Conservation (phyloP, 2,329 filamentous ascomycete species). For the Phoma sp. region DNA sequence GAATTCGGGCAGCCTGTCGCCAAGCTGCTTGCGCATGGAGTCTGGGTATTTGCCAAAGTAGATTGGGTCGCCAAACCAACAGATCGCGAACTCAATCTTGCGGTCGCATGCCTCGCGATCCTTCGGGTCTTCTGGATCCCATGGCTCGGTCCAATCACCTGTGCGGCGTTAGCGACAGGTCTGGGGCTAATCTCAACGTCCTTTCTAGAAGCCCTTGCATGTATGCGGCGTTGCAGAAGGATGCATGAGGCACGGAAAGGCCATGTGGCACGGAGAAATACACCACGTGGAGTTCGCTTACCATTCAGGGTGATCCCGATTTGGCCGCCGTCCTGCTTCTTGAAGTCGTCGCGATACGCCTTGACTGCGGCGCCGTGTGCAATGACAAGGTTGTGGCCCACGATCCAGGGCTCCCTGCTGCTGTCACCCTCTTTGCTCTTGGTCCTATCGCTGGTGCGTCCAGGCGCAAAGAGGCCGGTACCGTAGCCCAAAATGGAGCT, state of each 20-base stretch:
- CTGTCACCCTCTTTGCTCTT: slow-evolving; percentile 76
- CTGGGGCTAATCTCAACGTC: neutral
- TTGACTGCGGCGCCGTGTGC: slow-evolving; percentile 83
- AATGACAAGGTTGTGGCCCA: slow-evolving; percentile 79
- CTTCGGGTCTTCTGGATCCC: slow-evolving; percentile 75
- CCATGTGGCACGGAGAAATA: neutral
- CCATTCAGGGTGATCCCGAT: slow-evolving; percentile 90
- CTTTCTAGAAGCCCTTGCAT: slow-evolving; percentile 6
- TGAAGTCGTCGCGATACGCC: slow-evolving; percentile 82
- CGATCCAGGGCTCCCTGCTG: slow-evolving; percentile 79
- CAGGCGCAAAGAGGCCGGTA: slow-evolving; percentile 79
- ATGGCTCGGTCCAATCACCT: slow-evolving; percentile 82
- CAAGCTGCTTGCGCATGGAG: slow-evolving; percentile 82
- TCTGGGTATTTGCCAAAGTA: slow-evolving; percentile 85
- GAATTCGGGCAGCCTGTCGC: slow-evolving; percentile 76
- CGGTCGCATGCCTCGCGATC: slow-evolving; percentile 79
- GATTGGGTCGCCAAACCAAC: slow-evolving; percentile 87
- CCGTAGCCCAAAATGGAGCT: slow-evolving; percentile 81
- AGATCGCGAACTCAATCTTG: slow-evolving; percentile 86
- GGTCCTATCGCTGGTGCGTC: slow-evolving; percentile 76
- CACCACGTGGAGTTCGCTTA: slow-evolving; percentile 45
- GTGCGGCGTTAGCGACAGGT: slow-evolving; percentile 3
- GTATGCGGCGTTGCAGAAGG: slow-evolving; percentile 3
- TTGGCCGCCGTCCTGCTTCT: slow-evolving; percentile 71
- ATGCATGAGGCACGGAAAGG: neutral